Evolutionary conservation across 345 rosid species (phyloP).

Genomic region (Eucalyptus marginata): DNA sequence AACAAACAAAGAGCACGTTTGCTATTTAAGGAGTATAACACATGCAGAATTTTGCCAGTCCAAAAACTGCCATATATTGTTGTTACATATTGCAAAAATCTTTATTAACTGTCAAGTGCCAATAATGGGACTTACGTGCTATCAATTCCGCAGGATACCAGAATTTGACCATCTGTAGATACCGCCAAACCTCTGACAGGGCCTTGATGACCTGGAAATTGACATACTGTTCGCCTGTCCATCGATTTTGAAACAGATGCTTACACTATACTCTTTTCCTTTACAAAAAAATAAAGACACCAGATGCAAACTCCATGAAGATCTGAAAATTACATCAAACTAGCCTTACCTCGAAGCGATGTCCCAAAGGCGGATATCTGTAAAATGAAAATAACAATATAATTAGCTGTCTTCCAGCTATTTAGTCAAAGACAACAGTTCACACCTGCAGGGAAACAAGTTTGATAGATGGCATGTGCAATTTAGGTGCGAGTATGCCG

Average conservation of each 20-base stretch:
- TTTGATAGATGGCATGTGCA: not conserved
- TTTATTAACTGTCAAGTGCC: not conserved
- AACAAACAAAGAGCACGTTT: not conserved
- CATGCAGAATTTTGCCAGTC: not conserved
- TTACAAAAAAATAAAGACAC: not conserved
- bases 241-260: not conserved
- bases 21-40: not conserved
- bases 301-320: not conserved
- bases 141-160: conserved; percentile 90
- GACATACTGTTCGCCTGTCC: conserved; percentile 77
- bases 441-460: not conserved
- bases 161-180: conserved; percentile 71
- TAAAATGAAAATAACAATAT: not conserved
- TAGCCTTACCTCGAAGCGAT: conserved; percentile 58
- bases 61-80: not conserved
- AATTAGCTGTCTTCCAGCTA: not conserved
- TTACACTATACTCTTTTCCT: not conserved
- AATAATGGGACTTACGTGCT: conserved; percentile 49
- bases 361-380: conserved; percentile 98
- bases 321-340: not conserved
- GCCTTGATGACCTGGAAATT: conserved; percentile 92
- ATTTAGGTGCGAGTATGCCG: not conserved
- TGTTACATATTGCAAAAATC: not conserved
- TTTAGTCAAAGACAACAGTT: not conserved
- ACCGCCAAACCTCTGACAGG: conserved; percentile 82